phyloP scores from a whole-genome alignment of 768 basidiomycete species.

The Pisolithus orientalis region DNA sequence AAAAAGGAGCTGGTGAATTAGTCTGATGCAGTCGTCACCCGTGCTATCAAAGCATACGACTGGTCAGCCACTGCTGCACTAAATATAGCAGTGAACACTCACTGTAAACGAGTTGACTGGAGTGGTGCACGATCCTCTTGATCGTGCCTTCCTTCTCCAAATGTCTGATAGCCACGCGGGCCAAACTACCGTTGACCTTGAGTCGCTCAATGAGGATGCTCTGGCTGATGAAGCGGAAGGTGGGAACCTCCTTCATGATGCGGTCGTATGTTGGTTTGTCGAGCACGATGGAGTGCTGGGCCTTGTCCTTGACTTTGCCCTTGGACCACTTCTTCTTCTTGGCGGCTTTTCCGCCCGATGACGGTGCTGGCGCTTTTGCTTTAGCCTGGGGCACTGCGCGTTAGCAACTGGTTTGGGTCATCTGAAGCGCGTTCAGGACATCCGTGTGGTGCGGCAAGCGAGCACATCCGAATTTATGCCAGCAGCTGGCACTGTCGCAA shows the following conservation, averaged over 20 bases:
- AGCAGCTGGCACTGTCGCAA: neutral
- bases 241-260: constrained; percentile 96
- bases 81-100: constrained; percentile 28
- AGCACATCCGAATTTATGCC: neutral
- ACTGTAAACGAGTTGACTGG: constrained; percentile 94
- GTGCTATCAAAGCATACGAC: constrained; percentile 26
- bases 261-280: constrained; percentile 92
- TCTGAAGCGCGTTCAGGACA: constrained; percentile 13
- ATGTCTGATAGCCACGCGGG: constrained; percentile 85
- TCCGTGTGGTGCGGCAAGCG: constrained; percentile 16
- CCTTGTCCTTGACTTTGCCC: constrained; percentile 99
- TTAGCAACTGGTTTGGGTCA: constrained; percentile 5
- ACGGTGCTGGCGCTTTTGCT: constrained; percentile 61
- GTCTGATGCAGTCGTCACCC: constrained; percentile 38
- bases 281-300: constrained; percentile 90
- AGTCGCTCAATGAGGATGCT: constrained; percentile 97
- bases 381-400: constrained; percentile 53
- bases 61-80: neutral
- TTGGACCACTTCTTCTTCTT: constrained; percentile 99
- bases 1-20: constrained; percentile 20
- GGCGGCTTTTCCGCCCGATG: constrained; percentile 77
- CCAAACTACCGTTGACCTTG: constrained; percentile 94
- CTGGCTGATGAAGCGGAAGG: constrained; percentile 98
- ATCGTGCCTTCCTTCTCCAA: constrained; percentile 92
- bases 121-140: constrained; percentile 96